These are phyloP conservation scores for Acanthamoeba divionensis DNA, from an alignment of 208 protist genomes.

Conservation along the genomic window DNA sequence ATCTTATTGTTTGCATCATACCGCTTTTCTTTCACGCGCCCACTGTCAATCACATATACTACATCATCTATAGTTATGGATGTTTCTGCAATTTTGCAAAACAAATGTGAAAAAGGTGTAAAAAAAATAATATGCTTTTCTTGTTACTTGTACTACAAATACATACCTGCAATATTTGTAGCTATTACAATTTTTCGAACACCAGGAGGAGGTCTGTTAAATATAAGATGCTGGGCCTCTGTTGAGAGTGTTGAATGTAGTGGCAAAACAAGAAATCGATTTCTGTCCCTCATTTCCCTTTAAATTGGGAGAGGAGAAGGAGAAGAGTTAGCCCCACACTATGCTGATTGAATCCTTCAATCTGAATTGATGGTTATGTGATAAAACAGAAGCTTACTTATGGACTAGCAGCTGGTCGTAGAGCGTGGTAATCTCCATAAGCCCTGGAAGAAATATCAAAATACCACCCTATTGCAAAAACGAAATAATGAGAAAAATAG, in stretches of 20 bases:
- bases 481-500: no score
- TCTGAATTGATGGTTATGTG: no score
- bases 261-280: constrained; percentile 84
- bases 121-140: not conserved
- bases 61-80: constrained; percentile 97
- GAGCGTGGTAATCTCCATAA: constrained; percentile 90
- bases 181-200: constrained; percentile 92
- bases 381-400: not conserved
- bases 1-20: constrained; percentile 83
- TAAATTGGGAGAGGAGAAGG: no score
- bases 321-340: no score
- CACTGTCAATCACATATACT: constrained; percentile 94
- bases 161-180: constrained; percentile 88
- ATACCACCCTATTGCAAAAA: constrained; percentile 88
- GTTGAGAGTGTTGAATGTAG: constrained; percentile 91
- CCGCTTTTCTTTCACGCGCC: constrained; percentile 90
- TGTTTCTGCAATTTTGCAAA: constrained; percentile 87
- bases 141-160: not conserved
- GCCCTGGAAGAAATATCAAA: constrained; percentile 94
- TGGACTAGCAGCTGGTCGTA: constrained; percentile 81
- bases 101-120: not conserved
- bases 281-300: constrained; percentile 65
- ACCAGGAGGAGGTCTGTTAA: constrained; percentile 83
- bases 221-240: constrained; percentile 91
- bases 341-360: no score